Evolutionary conservation across 257 asterid genomes (phyloP).

Genomic region (Forsythia suspensa): DNA sequence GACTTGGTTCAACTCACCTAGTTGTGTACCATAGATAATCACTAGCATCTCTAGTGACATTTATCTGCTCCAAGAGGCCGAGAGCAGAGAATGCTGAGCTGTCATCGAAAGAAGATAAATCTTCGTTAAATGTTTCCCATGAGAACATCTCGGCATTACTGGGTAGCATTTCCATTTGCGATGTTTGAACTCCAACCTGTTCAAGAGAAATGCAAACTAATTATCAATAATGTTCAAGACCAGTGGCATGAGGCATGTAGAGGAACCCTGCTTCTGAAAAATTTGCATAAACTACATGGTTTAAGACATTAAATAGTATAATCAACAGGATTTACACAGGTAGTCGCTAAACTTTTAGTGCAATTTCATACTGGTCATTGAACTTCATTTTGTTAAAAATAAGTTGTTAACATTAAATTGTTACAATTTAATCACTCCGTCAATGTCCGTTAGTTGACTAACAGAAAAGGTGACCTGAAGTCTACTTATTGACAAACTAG

Average conservation of each 20-base stretch:
- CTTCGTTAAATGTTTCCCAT: conserved; percentile 93
- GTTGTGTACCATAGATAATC: conserved; percentile 93
- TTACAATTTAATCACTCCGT: background rate
- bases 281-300: background rate
- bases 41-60: conserved; percentile 83
- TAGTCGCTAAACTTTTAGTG: background rate
- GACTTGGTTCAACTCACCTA: conserved; percentile 44
- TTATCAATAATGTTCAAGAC: background rate
- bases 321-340: background rate
- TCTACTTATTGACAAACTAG: background rate
- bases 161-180: conserved; percentile 74
- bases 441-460: background rate
- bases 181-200: conserved; percentile 89
- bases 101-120: conserved; percentile 68
- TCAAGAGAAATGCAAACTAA: conserved; percentile 11
- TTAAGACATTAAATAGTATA: background rate
- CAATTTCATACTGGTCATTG: background rate
- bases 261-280: background rate
- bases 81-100: conserved; percentile 62
- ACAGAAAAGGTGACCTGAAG: background rate
- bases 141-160: conserved; percentile 53
- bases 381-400: background rate
- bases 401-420: background rate
- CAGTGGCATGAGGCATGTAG: background rate
- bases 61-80: conserved; percentile 91